phyloP scores from a whole-genome alignment of 1,139 yeast species.

The Keqinozyma sinolaborantium region DNA sequence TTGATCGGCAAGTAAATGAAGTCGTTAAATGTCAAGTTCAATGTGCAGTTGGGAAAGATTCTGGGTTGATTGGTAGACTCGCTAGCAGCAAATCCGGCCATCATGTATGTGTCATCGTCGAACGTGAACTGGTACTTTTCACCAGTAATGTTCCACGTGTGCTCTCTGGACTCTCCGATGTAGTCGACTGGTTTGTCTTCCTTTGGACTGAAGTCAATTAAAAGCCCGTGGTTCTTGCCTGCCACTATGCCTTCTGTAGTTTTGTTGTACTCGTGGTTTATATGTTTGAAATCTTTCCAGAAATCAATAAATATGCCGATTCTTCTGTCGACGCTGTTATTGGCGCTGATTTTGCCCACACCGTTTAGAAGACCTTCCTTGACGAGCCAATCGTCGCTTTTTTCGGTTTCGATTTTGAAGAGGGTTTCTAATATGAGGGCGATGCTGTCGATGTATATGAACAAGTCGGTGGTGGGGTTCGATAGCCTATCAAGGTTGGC shows the following conservation, averaged over 20 bases:
- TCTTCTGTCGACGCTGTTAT: slow-evolving; percentile 17
- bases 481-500: slow-evolving; percentile 36
- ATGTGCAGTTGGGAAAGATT: slow-evolving; percentile 12
- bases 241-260: slow-evolving; percentile 3
- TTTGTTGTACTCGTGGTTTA: slow-evolving; percentile 20
- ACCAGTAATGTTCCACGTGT: slow-evolving; percentile 11
- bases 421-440: slow-evolving; percentile 25
- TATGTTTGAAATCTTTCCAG: slow-evolving; percentile 34
- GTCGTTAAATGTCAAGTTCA: slow-evolving; percentile 21
- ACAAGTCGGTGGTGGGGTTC: slow-evolving; percentile 27
- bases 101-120: slow-evolving; percentile 9
- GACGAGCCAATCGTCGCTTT: slow-evolving; percentile 16
- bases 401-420: slow-evolving; percentile 17
- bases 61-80: neutral
- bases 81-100: neutral
- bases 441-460: slow-evolving; percentile 28
- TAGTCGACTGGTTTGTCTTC: slow-evolving; percentile 10
- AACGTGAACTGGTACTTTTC: slow-evolving; percentile 11
- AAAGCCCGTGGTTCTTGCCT: slow-evolving; percentile 9
- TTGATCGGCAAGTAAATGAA: slow-evolving; percentile 24
- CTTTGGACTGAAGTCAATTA: slow-evolving; percentile 8
- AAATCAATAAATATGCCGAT: slow-evolving; percentile 34
- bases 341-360: slow-evolving; percentile 28
- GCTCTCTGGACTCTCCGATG: slow-evolving; percentile 17
- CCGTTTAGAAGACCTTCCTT: slow-evolving; percentile 19